Base-by-base conservation (phyloP, 768 basidiomycete genomes). In the Suillus sp. region DNA sequence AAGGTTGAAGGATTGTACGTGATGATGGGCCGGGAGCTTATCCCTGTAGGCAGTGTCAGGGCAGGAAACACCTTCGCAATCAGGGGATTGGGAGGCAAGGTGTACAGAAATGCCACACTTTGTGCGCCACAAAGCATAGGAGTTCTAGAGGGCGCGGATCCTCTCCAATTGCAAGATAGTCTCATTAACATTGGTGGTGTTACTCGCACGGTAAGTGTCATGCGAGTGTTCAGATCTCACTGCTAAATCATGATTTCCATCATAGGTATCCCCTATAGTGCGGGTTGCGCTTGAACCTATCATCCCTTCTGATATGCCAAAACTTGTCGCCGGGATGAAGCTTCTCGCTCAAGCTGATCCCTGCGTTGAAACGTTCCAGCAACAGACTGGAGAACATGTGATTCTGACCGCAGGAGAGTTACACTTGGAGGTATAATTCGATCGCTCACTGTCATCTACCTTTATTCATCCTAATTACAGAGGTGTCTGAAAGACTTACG, bases 21-120 rank as follows among this genome's bases (percentile, higher is more conserved):
- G 56, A 98, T 99, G 94, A 99, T 99, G 97, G 97, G 97, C 3
- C 80, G 93, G 48, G 96, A 98, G 71, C 81, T 99, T n/a, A 87
- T 93, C 0, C 81, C 89, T 0, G 93, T 96, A 3, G 81, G 91
- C 25, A 81, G 80, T 64, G 95, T 99, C 1, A 84, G 84, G 35
- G 95, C 97, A 1, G 97, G 97, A 9, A 96, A 96, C 71, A 92
- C 96, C 5, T 99, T 98, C 67, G 97, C 96, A 2, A 87, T 98
- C 65, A 89, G 81, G 66, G 96, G 97, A 0, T 75, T 99, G 62
- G 93, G 92, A 69, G 93, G 95, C 1, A 91, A 88, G 68, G 94
- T 99, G 2, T 91, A 91, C 84, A 81, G 96, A 63, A 95, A 86
- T 70, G 95, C 92, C 1, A 99, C 97, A 0, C 76, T 99, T 1